Conservation (phyloP, 768 basidiomycete genomes). For the Grammothele lineata region DNA sequence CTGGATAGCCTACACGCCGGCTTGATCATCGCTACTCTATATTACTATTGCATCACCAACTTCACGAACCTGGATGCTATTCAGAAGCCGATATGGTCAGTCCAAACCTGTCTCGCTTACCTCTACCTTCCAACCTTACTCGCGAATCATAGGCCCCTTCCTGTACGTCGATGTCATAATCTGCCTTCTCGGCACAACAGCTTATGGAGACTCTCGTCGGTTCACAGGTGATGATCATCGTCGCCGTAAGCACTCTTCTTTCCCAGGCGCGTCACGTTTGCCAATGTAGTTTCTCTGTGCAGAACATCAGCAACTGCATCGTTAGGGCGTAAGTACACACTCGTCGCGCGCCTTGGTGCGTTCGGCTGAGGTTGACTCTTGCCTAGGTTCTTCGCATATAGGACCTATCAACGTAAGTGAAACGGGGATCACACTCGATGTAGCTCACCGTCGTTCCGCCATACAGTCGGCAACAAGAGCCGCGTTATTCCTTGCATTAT, state of each 20-base stretch:
- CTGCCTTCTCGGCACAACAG: too few species aligned
- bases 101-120: background rate
- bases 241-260: constrained; percentile 2
- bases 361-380: too few species aligned
- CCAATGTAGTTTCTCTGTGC: background rate
- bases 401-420: constrained; percentile 11
- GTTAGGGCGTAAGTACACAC: constrained; percentile 14
- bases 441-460: too few species aligned
- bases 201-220: background rate
- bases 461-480: constrained; percentile 7
- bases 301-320: constrained; percentile 16
- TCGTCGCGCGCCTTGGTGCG: too few species aligned
- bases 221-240: constrained; percentile 14
- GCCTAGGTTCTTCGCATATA: constrained; percentile 11
- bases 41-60: constrained; percentile 10
- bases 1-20: constrained; percentile 10
- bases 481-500: constrained; percentile 9
- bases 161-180: background rate
- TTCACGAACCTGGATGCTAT: constrained; percentile 10
- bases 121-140: too few species aligned
- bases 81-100: constrained; percentile 7
- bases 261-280: too few species aligned
- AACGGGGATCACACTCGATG: too few species aligned
- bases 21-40: constrained; percentile 9
- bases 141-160: too few species aligned